Percentiles rank a stretch among this genome's conserved stretches.
Evolutionary conservation across 2,329 filamentous ascomycete genomes (phyloP).

Genomic region (Fusarium incarnatum): DNA sequence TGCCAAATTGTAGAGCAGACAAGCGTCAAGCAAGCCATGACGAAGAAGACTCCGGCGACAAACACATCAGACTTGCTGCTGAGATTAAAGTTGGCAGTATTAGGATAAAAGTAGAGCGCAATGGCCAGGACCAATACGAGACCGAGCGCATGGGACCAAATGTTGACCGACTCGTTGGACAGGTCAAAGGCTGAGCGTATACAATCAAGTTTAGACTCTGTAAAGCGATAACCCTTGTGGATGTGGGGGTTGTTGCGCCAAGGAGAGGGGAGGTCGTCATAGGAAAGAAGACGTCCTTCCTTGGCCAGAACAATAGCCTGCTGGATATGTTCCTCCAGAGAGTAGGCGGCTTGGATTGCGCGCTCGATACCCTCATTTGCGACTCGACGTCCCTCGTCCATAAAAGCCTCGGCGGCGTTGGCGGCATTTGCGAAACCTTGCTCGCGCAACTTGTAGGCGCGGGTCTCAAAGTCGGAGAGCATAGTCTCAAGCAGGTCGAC

Average conservation of each 20-base stretch:
- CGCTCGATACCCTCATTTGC: conserved; percentile 82
- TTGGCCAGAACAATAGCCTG: conserved; percentile 79
- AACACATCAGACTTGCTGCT: conserved; percentile 90
- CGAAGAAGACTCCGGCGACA: conserved; percentile 94
- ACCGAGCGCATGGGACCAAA: conserved; percentile 94
- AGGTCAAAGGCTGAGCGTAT: conserved; percentile 83
- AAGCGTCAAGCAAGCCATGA: conserved; percentile 93
- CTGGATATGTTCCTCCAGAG: conserved; percentile 86
- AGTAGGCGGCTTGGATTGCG: conserved; percentile 84
- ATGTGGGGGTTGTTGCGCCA: conserved; percentile 98
- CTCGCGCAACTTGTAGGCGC: conserved; percentile 83
- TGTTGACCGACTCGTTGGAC: conserved; percentile 96
- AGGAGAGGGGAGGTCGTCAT: conserved; percentile 89
- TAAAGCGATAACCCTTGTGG: conserved; percentile 90
- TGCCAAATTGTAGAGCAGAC: conserved; percentile 98
- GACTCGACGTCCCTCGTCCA: conserved; percentile 82
- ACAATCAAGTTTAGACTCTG: conserved; percentile 89
- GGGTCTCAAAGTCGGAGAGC: conserved; percentile 84
- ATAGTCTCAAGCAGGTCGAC: conserved; percentile 88
- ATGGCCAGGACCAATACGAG: conserved; percentile 88
- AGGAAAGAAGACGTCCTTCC: conserved; percentile 84
- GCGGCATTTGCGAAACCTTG: conserved; percentile 75
- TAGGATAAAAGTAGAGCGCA: conserved; percentile 96
- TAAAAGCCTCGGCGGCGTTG: conserved; percentile 75
- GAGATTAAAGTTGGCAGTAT: conserved; percentile 84